Base-by-base conservation (phyloP, 495 filamentous ascomycete species). In the Penicillium turbatum region DNA sequence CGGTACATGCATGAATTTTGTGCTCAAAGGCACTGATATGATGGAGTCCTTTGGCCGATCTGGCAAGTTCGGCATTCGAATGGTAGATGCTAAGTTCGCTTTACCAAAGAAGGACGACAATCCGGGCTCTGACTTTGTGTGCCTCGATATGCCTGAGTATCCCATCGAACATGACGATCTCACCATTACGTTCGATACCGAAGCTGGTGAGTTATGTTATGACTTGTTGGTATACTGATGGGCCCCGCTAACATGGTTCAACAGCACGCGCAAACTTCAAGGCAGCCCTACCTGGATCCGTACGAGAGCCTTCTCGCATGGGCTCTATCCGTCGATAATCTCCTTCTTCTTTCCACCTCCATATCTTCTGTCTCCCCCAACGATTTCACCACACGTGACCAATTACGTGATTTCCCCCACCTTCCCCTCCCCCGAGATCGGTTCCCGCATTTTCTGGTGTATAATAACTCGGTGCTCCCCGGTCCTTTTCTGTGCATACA, bases 121-220 rank as follows among this genome's bases (percentile, higher is more conserved):
- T 24, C 72, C 77, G 13, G 77, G 81, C 21, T 79, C 81, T 46
- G 76, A 79, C 19, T 95, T 92, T 71, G 74, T 93, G 17, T 91
- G 86, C 64, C 69, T 95, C 51, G 91, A 96, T 65, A 77, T 87
- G 76, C 86, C 88, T 5, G 91, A 95, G 48, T 90, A 92, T 71
- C 86, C 90, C 0, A 85, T 86, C 16, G 90, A 95, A 71, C 89
- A 95, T 67, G 91, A 95, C 69, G 91, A 96, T 72, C 86, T 96
- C 61, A 75, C 83, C 19, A 86, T 96, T 61, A 62, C 82, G 21
- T 96, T 96, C 75, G 89, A 95, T 38, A 83, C 72, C 26, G 86
- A 86, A 63, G 67, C 79, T 61, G 88, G 90, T 96, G 75, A 68
- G 87, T 80, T 16, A 40, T 48, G 87, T 80, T 16, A 40, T 48